phyloP scores from a whole-genome alignment of 495 filamentous ascomycete genomes.

The Mytilinidion resinicola region DNA sequence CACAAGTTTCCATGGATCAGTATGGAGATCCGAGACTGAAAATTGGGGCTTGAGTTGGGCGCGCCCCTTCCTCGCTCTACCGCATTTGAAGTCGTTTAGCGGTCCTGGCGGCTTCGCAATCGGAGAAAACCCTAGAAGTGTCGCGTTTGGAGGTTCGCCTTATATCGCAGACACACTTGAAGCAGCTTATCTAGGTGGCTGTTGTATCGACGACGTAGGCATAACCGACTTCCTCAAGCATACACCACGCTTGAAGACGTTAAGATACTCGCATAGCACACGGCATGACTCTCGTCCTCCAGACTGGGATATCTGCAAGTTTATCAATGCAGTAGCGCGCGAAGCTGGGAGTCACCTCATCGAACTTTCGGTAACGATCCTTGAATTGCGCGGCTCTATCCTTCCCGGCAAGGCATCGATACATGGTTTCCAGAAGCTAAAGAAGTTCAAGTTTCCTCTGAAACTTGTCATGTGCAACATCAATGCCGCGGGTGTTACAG shows the following conservation, averaged over 20 bases:
- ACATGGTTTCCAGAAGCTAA: constrained; percentile 32
- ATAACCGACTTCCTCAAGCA: constrained; percentile 37
- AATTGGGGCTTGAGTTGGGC: constrained; percentile 28
- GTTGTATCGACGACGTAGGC: constrained; percentile 33
- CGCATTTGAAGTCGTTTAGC: constrained; percentile 28
- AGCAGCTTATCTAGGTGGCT: constrained; percentile 24
- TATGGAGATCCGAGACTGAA: constrained; percentile 14
- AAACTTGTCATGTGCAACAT: constrained; percentile 35
- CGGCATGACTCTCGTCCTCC: constrained; percentile 20
- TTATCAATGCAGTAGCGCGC: constrained; percentile 33
- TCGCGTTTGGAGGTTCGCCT: constrained; percentile 19
- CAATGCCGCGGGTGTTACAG: constrained; percentile 18
- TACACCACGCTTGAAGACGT: constrained; percentile 31
- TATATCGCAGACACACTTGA: constrained; percentile 28
- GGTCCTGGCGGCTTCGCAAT: constrained; percentile 25
- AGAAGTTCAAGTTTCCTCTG: constrained; percentile 35
- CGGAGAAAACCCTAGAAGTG: constrained; percentile 18
- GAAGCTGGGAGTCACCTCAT: constrained; percentile 35
- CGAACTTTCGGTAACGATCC: constrained; percentile 31
- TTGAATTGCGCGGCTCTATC: constrained; percentile 29
- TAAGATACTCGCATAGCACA: constrained; percentile 32
- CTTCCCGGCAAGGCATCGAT: constrained; percentile 34
- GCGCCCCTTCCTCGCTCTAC: constrained; percentile 31
- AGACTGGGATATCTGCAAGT: constrained; percentile 38
- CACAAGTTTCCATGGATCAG: constrained; percentile 25